Percentiles rank a stretch among this genome's conserved stretches.
phyloP scores from a whole-genome alignment of 139 green algal species.

The Tetraselmis striata region DNA sequence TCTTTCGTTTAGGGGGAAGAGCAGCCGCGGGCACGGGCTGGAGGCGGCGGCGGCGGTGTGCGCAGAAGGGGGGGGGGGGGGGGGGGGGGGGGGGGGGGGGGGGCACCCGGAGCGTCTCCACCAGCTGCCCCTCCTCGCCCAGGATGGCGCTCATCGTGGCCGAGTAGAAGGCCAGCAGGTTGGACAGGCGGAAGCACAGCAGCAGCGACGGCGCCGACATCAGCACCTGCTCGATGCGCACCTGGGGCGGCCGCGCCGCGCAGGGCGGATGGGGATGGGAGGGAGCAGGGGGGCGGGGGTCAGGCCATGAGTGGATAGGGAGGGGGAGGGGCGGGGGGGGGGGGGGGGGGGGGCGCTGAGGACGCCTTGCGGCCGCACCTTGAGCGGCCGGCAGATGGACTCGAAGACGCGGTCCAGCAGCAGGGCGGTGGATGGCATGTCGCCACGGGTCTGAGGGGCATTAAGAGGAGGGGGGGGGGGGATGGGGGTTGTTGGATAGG shows the following conservation, averaged over 20 bases:
- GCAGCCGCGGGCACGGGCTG: too few species aligned
- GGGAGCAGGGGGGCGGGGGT: too few species aligned
- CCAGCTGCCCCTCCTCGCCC: slow-evolving; percentile 25
- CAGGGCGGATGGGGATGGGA: too few species aligned
- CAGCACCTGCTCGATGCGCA: slow-evolving; percentile 68
- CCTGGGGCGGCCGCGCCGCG: slow-evolving; percentile 72
- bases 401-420: slow-evolving; percentile 92
- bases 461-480: too few species aligned
- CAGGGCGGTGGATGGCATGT: slow-evolving; percentile 39
- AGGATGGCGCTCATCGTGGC: slow-evolving; percentile 38
- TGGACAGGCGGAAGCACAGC: slow-evolving; percentile 69
- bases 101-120: slow-evolving; percentile 32
- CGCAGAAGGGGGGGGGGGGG: too few species aligned
- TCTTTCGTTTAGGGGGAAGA: too few species aligned
- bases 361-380: slow-evolving; percentile 69
- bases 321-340: too few species aligned
- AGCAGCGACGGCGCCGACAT: slow-evolving; percentile 60
- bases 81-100: too few species aligned
- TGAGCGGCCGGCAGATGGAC: slow-evolving; percentile 87
- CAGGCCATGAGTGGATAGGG: too few species aligned
- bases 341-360: too few species aligned
- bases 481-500: too few species aligned
- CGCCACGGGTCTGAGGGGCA: neutral
- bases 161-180: slow-evolving; percentile 80
- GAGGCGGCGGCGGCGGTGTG: too few species aligned